Conservation (phyloP, 2,329 filamentous ascomycete species). For the Aspergillus carbonarius region DNA sequence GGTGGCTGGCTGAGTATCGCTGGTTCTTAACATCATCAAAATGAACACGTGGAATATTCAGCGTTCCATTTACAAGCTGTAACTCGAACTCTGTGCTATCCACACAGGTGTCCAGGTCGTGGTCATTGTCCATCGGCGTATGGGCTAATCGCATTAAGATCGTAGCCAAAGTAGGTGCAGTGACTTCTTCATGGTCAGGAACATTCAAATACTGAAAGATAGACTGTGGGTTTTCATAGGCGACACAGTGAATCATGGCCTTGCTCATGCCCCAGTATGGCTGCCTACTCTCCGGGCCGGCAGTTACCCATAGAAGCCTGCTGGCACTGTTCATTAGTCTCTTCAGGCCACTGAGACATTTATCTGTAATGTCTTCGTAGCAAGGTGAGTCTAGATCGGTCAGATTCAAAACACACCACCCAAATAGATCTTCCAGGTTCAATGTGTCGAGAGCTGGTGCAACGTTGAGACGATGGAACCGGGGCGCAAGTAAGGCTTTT, state of each 20-base stretch:
- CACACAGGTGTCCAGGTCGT: background rate
- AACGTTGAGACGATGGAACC: background rate
- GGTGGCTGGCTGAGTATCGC: background rate
- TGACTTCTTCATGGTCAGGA: background rate
- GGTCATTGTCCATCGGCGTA: background rate
- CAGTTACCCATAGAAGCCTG: conserved; percentile 8
- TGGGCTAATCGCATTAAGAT: background rate
- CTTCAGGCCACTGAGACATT: background rate
- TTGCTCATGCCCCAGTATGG: conserved; percentile 1
- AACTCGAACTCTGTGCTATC: conserved; percentile 1
- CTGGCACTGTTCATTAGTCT: background rate
- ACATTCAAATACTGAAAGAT: conserved; percentile 1
- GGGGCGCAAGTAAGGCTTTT: background rate
- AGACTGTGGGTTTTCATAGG: conserved; percentile 3
- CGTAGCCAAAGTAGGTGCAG: background rate
- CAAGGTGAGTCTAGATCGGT: background rate
- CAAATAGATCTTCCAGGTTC: background rate
- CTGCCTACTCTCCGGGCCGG: background rate
- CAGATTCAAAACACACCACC: background rate
- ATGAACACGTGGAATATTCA: background rate
- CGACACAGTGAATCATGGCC: background rate
- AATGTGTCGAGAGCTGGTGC: background rate
- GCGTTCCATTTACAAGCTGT: background rate
- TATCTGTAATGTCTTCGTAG: background rate
- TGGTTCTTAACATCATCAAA: background rate